phyloP scores from a whole-genome alignment of 2,329 filamentous ascomycete genomes.

The Xylaria arbuscula region DNA sequence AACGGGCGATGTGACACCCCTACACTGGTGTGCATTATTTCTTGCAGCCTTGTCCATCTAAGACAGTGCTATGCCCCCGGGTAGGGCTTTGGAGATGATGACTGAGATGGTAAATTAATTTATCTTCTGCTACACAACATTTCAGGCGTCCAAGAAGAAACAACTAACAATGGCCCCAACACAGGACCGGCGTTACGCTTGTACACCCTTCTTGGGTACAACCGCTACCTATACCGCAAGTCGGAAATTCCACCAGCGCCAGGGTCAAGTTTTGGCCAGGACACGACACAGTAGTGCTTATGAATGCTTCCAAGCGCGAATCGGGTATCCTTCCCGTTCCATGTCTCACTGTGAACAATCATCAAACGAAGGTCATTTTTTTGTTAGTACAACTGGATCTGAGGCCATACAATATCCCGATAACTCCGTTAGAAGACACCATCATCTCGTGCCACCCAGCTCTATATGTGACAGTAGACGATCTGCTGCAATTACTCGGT shows the following conservation, averaged over 20 bases:
- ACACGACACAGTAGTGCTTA: constrained; percentile 41
- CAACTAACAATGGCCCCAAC: constrained; percentile 21
- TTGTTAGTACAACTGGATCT: constrained; percentile 11
- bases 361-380: constrained; percentile 17
- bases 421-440: constrained; percentile 32
- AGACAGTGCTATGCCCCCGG: constrained; percentile 33
- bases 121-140: constrained; percentile 32
- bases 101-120: constrained; percentile 33
- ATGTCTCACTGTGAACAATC: constrained; percentile 36
- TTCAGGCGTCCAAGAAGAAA: constrained; percentile 22
- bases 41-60: constrained; percentile 42
- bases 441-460: constrained; percentile 42
- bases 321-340: constrained; percentile 44
- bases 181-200: constrained; percentile 9
- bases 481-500: background rate
- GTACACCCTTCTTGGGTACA: constrained; percentile 10
- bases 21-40: constrained; percentile 44
- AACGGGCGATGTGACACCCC: constrained; percentile 32
- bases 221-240: constrained; percentile 1
- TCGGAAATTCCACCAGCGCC: constrained; percentile 28
- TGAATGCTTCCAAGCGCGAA: constrained; percentile 40
- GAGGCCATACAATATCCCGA: constrained; percentile 36
- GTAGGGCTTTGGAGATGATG: constrained; percentile 36
- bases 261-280: constrained; percentile 37
- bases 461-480: constrained; percentile 2